These are phyloP conservation scores for Parachaetomium inaequale DNA, from an alignment of 495 filamentous ascomycete genomes.

Conservation along the genomic window DNA sequence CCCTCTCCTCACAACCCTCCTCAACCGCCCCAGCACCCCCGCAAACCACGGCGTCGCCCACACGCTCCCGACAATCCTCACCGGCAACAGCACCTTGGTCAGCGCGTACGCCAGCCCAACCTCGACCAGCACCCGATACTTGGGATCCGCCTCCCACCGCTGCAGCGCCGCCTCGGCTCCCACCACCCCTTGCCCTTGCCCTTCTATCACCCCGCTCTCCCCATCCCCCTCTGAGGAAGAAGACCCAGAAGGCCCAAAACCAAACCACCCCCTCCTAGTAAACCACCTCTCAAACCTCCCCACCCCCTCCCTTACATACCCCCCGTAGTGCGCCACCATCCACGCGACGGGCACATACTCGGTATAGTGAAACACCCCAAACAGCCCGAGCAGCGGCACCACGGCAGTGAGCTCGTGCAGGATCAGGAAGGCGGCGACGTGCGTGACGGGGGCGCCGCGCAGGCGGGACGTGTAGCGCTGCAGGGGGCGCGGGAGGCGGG, in stretches of 20 bases:
- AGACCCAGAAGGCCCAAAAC: conserved; percentile 26
- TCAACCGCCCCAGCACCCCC: conserved; percentile 43
- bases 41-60: conserved; percentile 97
- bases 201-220: conserved; percentile 15
- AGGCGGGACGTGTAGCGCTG: conserved; percentile 64
- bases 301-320: conserved; percentile 43
- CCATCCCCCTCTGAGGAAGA: neutral
- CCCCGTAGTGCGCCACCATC: conserved; percentile 38
- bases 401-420: conserved; percentile 91
- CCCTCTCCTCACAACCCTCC: conserved; percentile 1
- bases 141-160: conserved; percentile 32
- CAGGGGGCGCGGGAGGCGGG: conserved; percentile 54
- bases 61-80: conserved; percentile 69
- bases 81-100: conserved; percentile 76
- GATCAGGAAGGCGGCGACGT: conserved; percentile 80
- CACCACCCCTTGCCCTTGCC: conserved; percentile 9
- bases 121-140: conserved; percentile 57
- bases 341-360: conserved; percentile 56
- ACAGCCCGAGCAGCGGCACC: conserved; percentile 70
- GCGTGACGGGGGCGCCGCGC: conserved; percentile 69
- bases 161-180: conserved; percentile 19
- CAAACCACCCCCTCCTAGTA: conserved; percentile 47
- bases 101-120: conserved; percentile 86
- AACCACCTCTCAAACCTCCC: conserved; percentile 45
- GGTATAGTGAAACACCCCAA: conserved; percentile 71